Evolutionary conservation across 257 asterid genomes (phyloP).

Genomic region (Primulina eburnea): DNA sequence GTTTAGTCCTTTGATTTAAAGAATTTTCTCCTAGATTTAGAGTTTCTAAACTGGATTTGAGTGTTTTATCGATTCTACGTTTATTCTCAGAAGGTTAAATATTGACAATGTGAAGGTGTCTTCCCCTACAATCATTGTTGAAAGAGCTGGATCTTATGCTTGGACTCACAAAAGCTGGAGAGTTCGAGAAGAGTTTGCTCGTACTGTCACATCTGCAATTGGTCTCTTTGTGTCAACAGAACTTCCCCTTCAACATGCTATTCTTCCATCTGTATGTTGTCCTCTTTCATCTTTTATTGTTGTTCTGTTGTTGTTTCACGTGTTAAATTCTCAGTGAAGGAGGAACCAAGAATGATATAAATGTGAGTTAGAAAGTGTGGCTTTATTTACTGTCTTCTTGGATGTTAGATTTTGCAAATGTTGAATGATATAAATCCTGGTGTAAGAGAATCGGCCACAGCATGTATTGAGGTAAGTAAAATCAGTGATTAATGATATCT

Average conservation of each 20-base stretch:
- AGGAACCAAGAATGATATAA: slow-evolving; percentile 21
- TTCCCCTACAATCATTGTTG: slow-evolving; percentile 94
- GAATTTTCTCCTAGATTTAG: not conserved
- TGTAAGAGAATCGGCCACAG: slow-evolving; percentile 33
- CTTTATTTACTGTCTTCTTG: slow-evolving; percentile 29
- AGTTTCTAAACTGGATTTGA: not conserved
- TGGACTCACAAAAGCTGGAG: slow-evolving; percentile 95
- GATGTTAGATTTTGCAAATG: slow-evolving; percentile 81
- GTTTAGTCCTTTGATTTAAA: not conserved
- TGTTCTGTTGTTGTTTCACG: too few species aligned
- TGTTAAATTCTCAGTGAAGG: slow-evolving; percentile 15
- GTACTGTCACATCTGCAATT: slow-evolving; percentile 89
- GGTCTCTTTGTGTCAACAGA: slow-evolving; percentile 88
- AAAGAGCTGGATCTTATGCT: slow-evolving; percentile 93
- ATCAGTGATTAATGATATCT: slow-evolving; percentile 4
- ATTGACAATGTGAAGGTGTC: slow-evolving; percentile 60
- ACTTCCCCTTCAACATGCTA: slow-evolving; percentile 96
- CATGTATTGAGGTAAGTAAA: slow-evolving; percentile 78
- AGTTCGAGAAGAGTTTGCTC: slow-evolving; percentile 34
- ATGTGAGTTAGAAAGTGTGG: not conserved
- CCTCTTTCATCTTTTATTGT: slow-evolving; percentile 15
- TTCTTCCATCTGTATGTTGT: slow-evolving; percentile 90
- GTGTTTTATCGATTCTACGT: slow-evolving; percentile 10
- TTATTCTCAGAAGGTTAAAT: slow-evolving; percentile 22
- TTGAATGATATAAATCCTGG: slow-evolving; percentile 70